Conservation (phyloP, 345 rosid genomes). For the Eucalyptus pumila region DNA sequence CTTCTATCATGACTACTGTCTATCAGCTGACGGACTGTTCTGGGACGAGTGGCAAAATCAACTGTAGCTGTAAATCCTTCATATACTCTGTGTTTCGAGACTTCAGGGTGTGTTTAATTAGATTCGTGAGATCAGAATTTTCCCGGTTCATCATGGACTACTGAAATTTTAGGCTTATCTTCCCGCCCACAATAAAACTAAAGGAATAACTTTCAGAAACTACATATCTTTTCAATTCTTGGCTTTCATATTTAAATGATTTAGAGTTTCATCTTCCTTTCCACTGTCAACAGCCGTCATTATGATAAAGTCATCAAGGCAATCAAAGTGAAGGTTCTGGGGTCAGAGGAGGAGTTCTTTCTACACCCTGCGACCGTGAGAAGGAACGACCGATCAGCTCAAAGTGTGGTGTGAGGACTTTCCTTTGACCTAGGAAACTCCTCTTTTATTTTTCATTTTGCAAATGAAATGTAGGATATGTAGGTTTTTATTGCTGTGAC, state of each 20-base stretch:
- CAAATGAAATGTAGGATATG: background rate
- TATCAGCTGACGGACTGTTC: conserved; percentile 26
- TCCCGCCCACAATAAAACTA: background rate
- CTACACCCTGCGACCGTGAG: conserved; percentile 91
- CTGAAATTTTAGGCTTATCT: background rate
- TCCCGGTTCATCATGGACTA: background rate
- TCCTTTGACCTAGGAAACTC: background rate
- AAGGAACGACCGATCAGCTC: conserved; percentile 78
- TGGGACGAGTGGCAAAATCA: conserved; percentile 98
- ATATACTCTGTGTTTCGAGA: conserved; percentile 13
- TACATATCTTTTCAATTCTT: background rate
- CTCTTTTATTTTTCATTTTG: background rate
- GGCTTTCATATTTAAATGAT: background rate
- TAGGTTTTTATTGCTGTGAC: background rate
- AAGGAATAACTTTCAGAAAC: background rate
- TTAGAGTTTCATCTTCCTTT: background rate
- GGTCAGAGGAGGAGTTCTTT: conserved; percentile 78
- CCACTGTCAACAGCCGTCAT: conserved; percentile 79
- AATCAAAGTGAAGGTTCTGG: conserved; percentile 76
- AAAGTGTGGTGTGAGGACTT: background rate
- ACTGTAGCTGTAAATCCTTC: conserved; percentile 95
- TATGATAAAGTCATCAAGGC: conserved; percentile 71
- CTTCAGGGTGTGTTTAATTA: background rate
- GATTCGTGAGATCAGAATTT: background rate
- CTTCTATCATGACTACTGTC: conserved; percentile 10